Conservation (phyloP, 2,329 filamentous ascomycete species). For the Fusarium keratoplasticum region DNA sequence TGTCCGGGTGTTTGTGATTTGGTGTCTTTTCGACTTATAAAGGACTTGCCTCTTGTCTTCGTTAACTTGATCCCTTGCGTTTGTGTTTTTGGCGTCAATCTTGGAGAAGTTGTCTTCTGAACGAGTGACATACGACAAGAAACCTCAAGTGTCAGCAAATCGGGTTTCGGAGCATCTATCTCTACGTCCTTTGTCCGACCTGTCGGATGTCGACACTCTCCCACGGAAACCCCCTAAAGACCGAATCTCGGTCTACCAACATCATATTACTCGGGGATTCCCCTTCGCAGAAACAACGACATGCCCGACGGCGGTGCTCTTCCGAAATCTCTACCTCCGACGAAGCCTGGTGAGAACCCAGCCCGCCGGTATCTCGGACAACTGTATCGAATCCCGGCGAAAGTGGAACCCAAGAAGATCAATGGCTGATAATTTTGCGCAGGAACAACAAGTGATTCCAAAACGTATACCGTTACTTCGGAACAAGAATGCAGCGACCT, state of each 20-base stretch:
- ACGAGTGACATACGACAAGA: not conserved
- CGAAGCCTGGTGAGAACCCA: constrained; percentile 10
- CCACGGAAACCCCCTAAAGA: not conserved
- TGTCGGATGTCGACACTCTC: not conserved
- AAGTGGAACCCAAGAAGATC: not conserved
- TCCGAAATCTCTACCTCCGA: not conserved
- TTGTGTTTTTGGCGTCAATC: not conserved
- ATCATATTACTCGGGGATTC: not conserved
- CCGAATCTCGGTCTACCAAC: not conserved
- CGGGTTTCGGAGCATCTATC: constrained; percentile 24
- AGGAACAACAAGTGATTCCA: constrained; percentile 4
- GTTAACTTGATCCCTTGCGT: not conserved
- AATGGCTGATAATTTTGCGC: not conserved
- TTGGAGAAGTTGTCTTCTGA: not conserved
- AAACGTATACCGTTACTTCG: constrained; percentile 32
- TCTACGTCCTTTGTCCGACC: not conserved
- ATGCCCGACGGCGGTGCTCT: constrained; percentile 7
- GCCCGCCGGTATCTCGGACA: not conserved
- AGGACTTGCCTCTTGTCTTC: not conserved
- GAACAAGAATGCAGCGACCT: constrained; percentile 43
- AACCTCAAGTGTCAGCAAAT: constrained; percentile 14
- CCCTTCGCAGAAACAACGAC: not conserved
- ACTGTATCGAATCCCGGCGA: not conserved
- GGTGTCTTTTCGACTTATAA: constrained; percentile 4
- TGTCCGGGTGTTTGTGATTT: not conserved